These are phyloP conservation scores for Botrytis tulipae DNA, from an alignment of 2,329 filamentous ascomycete species.

Conservation along the genomic window DNA sequence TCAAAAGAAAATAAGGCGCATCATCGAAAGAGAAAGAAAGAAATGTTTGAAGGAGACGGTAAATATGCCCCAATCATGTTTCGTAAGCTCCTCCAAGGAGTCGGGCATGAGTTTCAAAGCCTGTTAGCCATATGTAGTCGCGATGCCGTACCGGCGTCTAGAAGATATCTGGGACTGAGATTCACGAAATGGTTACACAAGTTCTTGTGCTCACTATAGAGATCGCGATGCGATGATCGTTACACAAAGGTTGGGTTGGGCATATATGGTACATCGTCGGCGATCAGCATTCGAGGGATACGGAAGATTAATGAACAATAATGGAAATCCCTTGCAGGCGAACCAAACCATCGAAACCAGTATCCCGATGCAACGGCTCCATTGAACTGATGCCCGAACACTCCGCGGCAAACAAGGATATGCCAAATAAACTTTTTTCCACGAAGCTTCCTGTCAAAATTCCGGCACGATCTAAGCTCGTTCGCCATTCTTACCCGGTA, in stretches of 20 bases:
- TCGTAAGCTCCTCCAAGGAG: not conserved
- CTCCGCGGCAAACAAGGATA: constrained; percentile 7
- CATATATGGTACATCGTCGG: not conserved
- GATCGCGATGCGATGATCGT: not conserved
- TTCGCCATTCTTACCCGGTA: not conserved
- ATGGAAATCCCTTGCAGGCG: constrained; percentile 1
- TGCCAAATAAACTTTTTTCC: not conserved
- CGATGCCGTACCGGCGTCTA: not conserved
- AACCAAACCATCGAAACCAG: not conserved
- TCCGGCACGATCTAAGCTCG: not conserved
- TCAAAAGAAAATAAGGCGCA: not conserved
- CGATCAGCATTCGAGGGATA: not conserved
- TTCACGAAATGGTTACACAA: not conserved
- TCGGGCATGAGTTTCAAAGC: not conserved
- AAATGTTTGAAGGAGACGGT: not conserved
- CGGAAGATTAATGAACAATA: not conserved
- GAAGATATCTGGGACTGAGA: not conserved
- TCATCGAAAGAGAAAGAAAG: not conserved
- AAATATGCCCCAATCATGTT: not conserved
- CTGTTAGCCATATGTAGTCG: not conserved
- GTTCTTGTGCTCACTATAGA: not conserved
- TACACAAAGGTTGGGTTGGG: not conserved
- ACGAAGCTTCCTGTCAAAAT: not conserved
- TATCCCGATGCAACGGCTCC: not conserved
- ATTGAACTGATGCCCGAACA: constrained; percentile 4